Evolutionary conservation across 495 filamentous ascomycete genomes (phyloP).

Genomic region (Podospora sp.): DNA sequence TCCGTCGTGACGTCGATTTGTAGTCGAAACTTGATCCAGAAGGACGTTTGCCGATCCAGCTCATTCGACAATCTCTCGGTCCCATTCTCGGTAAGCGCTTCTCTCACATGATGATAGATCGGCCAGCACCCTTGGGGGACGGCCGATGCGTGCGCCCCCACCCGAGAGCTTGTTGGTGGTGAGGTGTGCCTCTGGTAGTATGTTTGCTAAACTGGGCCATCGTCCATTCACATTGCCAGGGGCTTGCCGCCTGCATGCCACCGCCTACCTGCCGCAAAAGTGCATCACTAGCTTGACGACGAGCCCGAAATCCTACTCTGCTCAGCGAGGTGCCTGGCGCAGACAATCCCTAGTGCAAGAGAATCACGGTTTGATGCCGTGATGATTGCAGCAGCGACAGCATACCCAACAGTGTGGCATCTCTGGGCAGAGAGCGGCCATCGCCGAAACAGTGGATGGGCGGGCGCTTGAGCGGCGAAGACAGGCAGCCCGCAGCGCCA

Average conservation of each 20-base stretch:
- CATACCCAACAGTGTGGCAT: not conserved
- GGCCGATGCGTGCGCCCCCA: not conserved
- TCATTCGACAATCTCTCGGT: not conserved
- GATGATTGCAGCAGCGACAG: not conserved
- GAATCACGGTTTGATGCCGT: not conserved
- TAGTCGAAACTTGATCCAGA: not conserved
- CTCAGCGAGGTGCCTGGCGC: not conserved
- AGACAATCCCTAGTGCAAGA: not conserved
- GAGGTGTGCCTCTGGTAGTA: not conserved
- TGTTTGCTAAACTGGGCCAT: not conserved
- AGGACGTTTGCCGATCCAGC: not conserved
- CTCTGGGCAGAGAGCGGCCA: not conserved
- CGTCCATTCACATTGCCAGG: not conserved
- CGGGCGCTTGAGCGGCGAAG: not conserved
- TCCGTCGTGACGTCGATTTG: not conserved
- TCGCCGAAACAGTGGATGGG: not conserved
- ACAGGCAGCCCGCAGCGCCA: conserved; percentile 8
- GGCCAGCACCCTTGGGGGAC: not conserved
- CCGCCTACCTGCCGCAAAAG: not conserved
- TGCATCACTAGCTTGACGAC: not conserved
- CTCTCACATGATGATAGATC: not conserved
- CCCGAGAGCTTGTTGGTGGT: not conserved
- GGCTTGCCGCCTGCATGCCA: not conserved
- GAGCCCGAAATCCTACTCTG: not conserved
- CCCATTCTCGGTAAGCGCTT: not conserved